These are phyloP conservation scores for Senecio squalidus DNA, from an alignment of 140 eudicot genomes.

Conservation along the genomic window DNA sequence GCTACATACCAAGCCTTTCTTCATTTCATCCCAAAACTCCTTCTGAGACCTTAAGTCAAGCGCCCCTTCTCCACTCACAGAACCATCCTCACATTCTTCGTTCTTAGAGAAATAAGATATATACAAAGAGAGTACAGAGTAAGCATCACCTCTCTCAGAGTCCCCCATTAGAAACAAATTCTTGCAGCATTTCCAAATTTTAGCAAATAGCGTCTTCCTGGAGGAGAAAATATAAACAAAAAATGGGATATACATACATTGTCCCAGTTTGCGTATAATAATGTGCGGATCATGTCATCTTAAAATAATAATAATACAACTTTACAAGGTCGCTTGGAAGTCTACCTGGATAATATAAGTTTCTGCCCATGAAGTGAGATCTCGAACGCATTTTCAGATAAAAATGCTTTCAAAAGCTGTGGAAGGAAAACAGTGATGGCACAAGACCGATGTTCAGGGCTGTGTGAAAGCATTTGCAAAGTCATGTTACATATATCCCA, in stretches of 20 bases:
- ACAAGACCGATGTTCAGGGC: slow-evolving; percentile 74
- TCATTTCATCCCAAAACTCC: slow-evolving; percentile 83
- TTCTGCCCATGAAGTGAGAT: slow-evolving; percentile 46
- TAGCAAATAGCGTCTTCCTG: slow-evolving; percentile 46
- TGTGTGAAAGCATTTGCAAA: slow-evolving; percentile 62
- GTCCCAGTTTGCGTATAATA: neutral
- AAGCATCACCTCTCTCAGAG: slow-evolving; percentile 86
- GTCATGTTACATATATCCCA: slow-evolving; percentile 65
- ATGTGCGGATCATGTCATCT: neutral
- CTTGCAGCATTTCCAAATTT: slow-evolving; percentile 79
- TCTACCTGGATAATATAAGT: slow-evolving; percentile 51
- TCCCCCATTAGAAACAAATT: slow-evolving; percentile 56
- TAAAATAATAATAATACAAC: slow-evolving; percentile 1
- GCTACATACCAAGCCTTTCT: slow-evolving; percentile 74
- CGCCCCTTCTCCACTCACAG: slow-evolving; percentile 20
- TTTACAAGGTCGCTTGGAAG: neutral
- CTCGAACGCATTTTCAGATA: slow-evolving; percentile 30
- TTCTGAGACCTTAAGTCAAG: slow-evolving; percentile 57
- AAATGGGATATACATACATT: neutral
- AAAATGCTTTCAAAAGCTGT: slow-evolving; percentile 49
- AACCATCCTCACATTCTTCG: slow-evolving; percentile 29
- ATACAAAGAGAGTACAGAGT: slow-evolving; percentile 68
- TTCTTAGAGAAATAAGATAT: slow-evolving; percentile 43
- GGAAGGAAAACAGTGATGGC: slow-evolving; percentile 71
- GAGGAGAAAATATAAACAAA: slow-evolving; percentile 1